Evolutionary conservation across 768 basidiomycete genomes (phyloP).

Genomic region (Boletus tomentosulus): DNA sequence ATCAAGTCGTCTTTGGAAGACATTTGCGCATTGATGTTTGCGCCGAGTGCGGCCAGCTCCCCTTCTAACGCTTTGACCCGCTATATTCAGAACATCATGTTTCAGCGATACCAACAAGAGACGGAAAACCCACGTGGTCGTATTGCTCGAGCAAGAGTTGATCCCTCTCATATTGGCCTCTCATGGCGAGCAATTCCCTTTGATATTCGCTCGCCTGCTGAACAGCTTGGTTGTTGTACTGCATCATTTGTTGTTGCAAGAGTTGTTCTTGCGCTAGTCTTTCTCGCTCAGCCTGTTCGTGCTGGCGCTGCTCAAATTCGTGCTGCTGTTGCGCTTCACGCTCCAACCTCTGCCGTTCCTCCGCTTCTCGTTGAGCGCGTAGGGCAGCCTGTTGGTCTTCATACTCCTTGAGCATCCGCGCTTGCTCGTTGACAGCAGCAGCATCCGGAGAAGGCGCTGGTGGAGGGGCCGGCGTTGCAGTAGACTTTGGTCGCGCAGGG

Average conservation of each 20-base stretch:
- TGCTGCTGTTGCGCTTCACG: slow-evolving; percentile 72
- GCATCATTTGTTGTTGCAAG: slow-evolving; percentile 76
- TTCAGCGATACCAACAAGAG: background rate
- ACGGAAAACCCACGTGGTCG: slow-evolving; percentile 60
- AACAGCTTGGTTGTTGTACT: slow-evolving; percentile 72
- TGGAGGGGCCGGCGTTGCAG: slow-evolving; percentile 55
- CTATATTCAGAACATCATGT: slow-evolving; percentile 37
- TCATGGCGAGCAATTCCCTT: slow-evolving; percentile 84
- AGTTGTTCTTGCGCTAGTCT: slow-evolving; percentile 86
- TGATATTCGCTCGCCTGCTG: slow-evolving; percentile 81
- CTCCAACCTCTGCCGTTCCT: slow-evolving; percentile 77
- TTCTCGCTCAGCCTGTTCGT: slow-evolving; percentile 83
- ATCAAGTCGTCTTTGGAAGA: slow-evolving; percentile 92
- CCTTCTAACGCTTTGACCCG: slow-evolving; percentile 94
- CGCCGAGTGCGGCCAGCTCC: slow-evolving; percentile 70
- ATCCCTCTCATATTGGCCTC: slow-evolving; percentile 96
- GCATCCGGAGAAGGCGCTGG: slow-evolving; percentile 69
- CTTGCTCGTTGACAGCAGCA: slow-evolving; percentile 82
- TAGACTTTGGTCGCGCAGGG: slow-evolving; percentile 71
- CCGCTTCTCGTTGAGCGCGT: slow-evolving; percentile 74
- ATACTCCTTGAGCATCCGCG: slow-evolving; percentile 91
- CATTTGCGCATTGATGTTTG: slow-evolving; percentile 82
- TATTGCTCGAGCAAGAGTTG: slow-evolving; percentile 98
- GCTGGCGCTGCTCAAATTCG: slow-evolving; percentile 89
- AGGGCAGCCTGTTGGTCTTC: slow-evolving; percentile 92